Evolutionary conservation across 495 filamentous ascomycete species (phyloP).

Genomic region (Rhypophila decipiens): DNA sequence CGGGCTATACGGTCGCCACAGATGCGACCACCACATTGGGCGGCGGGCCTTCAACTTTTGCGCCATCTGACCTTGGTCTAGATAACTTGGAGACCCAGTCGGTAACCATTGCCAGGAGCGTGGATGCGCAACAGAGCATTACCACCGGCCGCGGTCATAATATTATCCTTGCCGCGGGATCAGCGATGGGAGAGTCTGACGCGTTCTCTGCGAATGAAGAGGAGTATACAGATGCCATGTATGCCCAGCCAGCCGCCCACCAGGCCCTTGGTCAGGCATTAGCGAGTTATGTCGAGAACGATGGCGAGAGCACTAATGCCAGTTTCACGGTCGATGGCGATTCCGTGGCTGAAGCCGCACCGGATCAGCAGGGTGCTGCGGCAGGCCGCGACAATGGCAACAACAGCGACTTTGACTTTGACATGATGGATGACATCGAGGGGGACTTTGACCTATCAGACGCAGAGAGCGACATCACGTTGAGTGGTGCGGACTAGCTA

Average conservation of each 20-base stretch:
- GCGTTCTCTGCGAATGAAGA: constrained; percentile 10
- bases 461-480: constrained; percentile 1
- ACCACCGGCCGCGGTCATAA: constrained; percentile 5
- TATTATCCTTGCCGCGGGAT: constrained; percentile 9
- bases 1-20: constrained; percentile 28
- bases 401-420: no score
- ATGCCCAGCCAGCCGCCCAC: constrained; percentile 15
- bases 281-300: constrained; percentile 9
- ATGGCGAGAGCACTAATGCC: not conserved
- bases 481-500: constrained; percentile 21
- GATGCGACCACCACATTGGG: constrained; percentile 1
- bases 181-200: constrained; percentile 8
- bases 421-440: not conserved
- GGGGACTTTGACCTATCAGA: constrained; percentile 4
- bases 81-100: constrained; percentile 10
- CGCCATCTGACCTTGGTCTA: constrained; percentile 17
- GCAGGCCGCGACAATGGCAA: no score
- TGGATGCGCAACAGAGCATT: constrained; percentile 23
- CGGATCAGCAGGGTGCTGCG: no score
- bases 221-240: constrained; percentile 17
- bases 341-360: no score
- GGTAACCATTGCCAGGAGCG: constrained; percentile 12
- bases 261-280: constrained; percentile 20
- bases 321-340: not conserved
- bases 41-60: constrained; percentile 5